Base-by-base conservation (phyloP, 1,284 basidiomycete species). In the Boletus holoroseus region DNA sequence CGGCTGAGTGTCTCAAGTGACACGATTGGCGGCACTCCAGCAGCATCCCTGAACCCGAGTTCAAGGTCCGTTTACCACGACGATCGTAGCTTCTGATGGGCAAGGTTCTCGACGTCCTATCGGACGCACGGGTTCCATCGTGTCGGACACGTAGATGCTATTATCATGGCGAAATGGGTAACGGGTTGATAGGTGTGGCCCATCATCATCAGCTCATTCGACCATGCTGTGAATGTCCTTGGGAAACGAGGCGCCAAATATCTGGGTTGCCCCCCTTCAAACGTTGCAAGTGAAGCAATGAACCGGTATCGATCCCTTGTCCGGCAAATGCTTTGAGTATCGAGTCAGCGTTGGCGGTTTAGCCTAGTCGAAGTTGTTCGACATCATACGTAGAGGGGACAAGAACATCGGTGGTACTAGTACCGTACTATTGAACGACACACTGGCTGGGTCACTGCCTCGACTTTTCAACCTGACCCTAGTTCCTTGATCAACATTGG, bases 1-100 rank as follows among this genome's bases (percentile, higher is more conserved):
- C 35, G 37, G n/a, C 7, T 8, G 18, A 15, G 15, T 9, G 20
- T 38, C 42, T 12, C 18, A n/a, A 7, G 30, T 20, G 38, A 44
- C 42, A 24, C 42, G 42, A 32, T 34, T 30, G n/a, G 30, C 5
- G 27, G 18, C n/a, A 13, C 16, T 37, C 18, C 5, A 16, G 35
- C 11, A 31, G 44, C 22, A 43, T 47, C 58, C 58, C 40, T 39
- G 39, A 32, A 49, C 58, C 58, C 56, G 44, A 38, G 34, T 24
- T n/a, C 44, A 8, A 16, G 50, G 34, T 24, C 22, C 26, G 41
- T 30, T 48, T 30, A 2, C 16, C 31, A 35, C 18, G 16, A 16
- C 13, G 5, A 22, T 40, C n/a, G 18, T 38, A 16, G n/a, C 22
- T 4, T 30, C 24, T 12, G 31, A 30, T 30, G 11, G 30, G 20